Conservation (phyloP, 768 basidiomycete genomes). For the Termitomyces titanicus region DNA sequence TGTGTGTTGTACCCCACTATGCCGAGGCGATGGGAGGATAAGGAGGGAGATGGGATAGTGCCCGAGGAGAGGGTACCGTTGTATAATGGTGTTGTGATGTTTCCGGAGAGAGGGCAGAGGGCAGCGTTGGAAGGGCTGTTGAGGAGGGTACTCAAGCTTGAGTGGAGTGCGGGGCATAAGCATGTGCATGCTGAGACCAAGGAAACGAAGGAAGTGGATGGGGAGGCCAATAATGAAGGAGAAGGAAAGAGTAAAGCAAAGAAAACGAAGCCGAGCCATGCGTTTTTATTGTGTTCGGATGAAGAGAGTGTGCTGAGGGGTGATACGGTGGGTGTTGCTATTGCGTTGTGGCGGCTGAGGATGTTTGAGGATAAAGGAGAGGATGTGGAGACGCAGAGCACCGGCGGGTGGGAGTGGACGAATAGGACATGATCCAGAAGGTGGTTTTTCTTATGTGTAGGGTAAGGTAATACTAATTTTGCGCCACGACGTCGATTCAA, state of each 20-base stretch:
- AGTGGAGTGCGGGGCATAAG: slow-evolving; percentile 29
- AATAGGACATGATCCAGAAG: not conserved
- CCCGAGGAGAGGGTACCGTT: slow-evolving; percentile 44
- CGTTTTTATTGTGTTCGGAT: slow-evolving; percentile 61
- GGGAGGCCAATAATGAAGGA: not conserved
- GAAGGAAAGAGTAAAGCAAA: not conserved
- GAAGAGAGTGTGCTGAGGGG: slow-evolving; percentile 44
- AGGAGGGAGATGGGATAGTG: not conserved
- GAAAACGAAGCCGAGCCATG: slow-evolving; percentile 47
- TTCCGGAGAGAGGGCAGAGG: slow-evolving; percentile 60
- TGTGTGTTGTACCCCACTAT: not conserved
- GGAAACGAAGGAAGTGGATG: not conserved
- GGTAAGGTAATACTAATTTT: too few relatives aligned
- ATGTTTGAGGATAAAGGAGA: slow-evolving; percentile 68
- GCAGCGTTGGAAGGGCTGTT: slow-evolving; percentile 51
- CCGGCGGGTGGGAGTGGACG: slow-evolving; percentile 12
- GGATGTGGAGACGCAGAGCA: slow-evolving; percentile 23
- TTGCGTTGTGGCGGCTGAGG: slow-evolving; percentile 75
- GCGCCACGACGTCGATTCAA: too few relatives aligned
- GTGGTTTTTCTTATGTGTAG: too few relatives aligned
- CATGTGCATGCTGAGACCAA: not conserved
- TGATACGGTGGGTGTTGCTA: slow-evolving; percentile 61
- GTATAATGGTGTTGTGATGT: slow-evolving; percentile 64
- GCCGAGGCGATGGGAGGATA: not conserved
- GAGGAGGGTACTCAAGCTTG: slow-evolving; percentile 42